Evolutionary conservation across 2,329 filamentous ascomycete genomes (phyloP).

Genomic region (Trichocomaceae sp.): DNA sequence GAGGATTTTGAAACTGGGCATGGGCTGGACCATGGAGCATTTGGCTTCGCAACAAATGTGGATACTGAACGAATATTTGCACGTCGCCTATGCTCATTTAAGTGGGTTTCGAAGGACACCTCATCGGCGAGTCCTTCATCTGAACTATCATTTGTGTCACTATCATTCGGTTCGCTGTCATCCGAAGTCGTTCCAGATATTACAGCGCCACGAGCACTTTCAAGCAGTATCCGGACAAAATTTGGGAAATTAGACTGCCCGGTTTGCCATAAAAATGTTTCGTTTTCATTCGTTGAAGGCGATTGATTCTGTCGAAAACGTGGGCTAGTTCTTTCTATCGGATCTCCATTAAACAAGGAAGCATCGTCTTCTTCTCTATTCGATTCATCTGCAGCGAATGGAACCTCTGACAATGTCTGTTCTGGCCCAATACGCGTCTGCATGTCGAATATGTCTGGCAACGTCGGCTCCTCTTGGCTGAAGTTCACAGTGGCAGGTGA

Average conservation of each 20-base stretch:
- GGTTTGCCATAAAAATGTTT: background rate
- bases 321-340: background rate
- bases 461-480: conserved; percentile 18
- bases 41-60: background rate
- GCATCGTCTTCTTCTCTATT: background rate
- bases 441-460: conserved; percentile 26
- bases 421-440: conserved; percentile 18
- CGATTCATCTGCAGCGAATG: background rate
- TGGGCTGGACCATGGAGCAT: background rate
- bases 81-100: background rate
- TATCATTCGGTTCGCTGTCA: background rate
- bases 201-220: background rate
- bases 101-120: background rate
- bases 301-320: background rate
- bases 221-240: background rate
- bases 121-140: background rate
- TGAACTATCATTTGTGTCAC: background rate
- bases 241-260: background rate
- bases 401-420: background rate
- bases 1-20: background rate
- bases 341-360: background rate
- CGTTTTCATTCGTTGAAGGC: background rate
- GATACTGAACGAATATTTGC: background rate
- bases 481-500: conserved; percentile 18
- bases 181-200: background rate